Conservation (phyloP, 805 yeast genomes). For the Candida khao-thaluensis region DNA sequence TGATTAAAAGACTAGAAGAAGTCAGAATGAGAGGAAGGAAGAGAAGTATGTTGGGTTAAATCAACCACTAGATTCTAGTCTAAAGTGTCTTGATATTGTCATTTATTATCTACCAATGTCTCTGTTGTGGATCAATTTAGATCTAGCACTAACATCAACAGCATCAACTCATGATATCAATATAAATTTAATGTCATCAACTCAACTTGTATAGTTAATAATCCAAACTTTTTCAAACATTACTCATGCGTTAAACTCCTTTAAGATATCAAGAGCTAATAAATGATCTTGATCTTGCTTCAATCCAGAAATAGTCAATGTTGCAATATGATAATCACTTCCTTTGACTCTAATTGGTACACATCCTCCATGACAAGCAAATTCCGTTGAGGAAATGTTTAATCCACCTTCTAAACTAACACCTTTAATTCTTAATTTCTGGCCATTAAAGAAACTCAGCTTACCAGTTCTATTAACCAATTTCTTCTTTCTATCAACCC, state of each 20-base stretch:
- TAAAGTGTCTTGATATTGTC: no score
- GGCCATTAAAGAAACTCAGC: slow-evolving; percentile 50
- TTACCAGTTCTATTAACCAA: slow-evolving; percentile 48
- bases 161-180: no score
- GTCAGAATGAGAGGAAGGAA: slow-evolving; percentile 92
- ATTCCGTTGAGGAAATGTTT: slow-evolving; percentile 42
- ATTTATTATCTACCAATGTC: no score
- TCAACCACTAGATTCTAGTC: no score
- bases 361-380: slow-evolving; percentile 57
- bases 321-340: slow-evolving; percentile 41
- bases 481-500: slow-evolving; percentile 51
- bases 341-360: slow-evolving; percentile 46
- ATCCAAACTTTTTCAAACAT: no score
- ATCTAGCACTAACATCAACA: no score
- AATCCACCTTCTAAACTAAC: slow-evolving; percentile 37
- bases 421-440: slow-evolving; percentile 35
- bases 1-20: slow-evolving; percentile 66
- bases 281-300: slow-evolving; percentile 55
- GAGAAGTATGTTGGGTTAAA: slow-evolving; percentile 82
- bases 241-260: slow-evolving; percentile 11
- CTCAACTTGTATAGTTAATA: no score
- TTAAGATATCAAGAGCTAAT: slow-evolving; percentile 39
- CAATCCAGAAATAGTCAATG: slow-evolving; percentile 56
- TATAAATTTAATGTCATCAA: no score
- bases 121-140: no score